Percentiles rank a stretch among this genome's conserved stretches.
phyloP scores from a whole-genome alignment of 495 filamentous ascomycete genomes.

The Aspergillus leporis region DNA sequence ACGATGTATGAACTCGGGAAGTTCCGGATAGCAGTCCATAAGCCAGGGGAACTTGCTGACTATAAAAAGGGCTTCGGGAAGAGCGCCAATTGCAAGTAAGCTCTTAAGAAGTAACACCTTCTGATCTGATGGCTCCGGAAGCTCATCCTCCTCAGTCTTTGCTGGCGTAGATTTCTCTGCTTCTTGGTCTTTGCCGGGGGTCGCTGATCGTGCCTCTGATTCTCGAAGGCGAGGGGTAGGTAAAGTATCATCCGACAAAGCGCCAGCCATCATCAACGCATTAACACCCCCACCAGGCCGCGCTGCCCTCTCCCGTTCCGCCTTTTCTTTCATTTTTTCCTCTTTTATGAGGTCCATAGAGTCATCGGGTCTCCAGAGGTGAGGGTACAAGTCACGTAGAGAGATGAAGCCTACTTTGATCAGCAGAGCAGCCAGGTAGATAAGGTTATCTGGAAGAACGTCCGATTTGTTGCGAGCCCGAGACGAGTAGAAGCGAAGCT shows the following conservation, averaged over 20 bases:
- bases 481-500: slow-evolving; percentile 89
- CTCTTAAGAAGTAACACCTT: slow-evolving; percentile 82
- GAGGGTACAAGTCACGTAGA: slow-evolving; percentile 87
- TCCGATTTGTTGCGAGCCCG: slow-evolving; percentile 68
- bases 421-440: slow-evolving; percentile 84
- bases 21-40: slow-evolving; percentile 75
- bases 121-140: slow-evolving; percentile 85
- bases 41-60: slow-evolving; percentile 91
- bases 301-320: slow-evolving; percentile 68
- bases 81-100: slow-evolving; percentile 84
- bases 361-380: slow-evolving; percentile 83
- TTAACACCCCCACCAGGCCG: slow-evolving; percentile 70
- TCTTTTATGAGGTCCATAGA: slow-evolving; percentile 71
- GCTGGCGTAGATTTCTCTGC: slow-evolving; percentile 46
- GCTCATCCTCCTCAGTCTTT: slow-evolving; percentile 55
- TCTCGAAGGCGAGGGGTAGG: slow-evolving; percentile 51
- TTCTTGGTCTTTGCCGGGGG: slow-evolving; percentile 53
- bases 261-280: slow-evolving; percentile 86
- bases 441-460: slow-evolving; percentile 81
- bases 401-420: slow-evolving; percentile 99
- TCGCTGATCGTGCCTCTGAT: slow-evolving; percentile 41
- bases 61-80: slow-evolving; percentile 91
- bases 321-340: slow-evolving; percentile 72
- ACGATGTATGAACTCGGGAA: slow-evolving; percentile 76
- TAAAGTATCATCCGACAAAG: slow-evolving; percentile 78